Evolutionary conservation across 2,329 filamentous ascomycete species (phyloP).

Genomic region (Xylaria sp.): DNA sequence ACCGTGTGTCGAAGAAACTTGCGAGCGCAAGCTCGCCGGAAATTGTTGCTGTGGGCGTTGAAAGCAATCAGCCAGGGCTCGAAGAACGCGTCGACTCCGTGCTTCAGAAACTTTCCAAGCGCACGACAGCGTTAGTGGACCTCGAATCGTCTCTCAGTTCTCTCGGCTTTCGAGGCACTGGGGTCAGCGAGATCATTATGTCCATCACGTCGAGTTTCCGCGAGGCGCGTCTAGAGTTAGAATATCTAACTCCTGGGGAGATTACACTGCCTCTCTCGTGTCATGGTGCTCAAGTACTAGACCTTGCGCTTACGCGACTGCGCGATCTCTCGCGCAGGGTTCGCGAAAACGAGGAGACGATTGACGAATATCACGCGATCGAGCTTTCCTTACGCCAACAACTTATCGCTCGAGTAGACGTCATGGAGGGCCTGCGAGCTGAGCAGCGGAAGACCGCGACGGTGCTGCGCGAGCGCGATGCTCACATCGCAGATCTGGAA

Average conservation of each 20-base stretch:
- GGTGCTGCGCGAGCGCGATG: constrained; percentile 53
- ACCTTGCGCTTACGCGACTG: constrained; percentile 62
- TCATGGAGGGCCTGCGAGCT: constrained; percentile 59
- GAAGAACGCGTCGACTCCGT: constrained; percentile 57
- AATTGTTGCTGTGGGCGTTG: constrained; percentile 13
- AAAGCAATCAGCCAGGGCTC: constrained; percentile 45
- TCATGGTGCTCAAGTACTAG: constrained; percentile 65
- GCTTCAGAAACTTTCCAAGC: constrained; percentile 59
- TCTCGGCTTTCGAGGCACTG: constrained; percentile 62
- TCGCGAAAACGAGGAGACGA: constrained; percentile 61
- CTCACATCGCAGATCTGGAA: constrained; percentile 59
- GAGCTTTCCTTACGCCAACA: constrained; percentile 67
- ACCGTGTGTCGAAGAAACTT: constrained; percentile 45
- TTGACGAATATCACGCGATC: constrained; percentile 69
- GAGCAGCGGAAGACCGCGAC: constrained; percentile 52
- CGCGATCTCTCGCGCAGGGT: constrained; percentile 59
- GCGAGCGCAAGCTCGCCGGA: constrained; percentile 32
- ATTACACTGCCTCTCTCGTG: constrained; percentile 62
- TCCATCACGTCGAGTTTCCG: constrained; percentile 63
- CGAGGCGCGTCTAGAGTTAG: constrained; percentile 67
- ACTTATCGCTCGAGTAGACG: constrained; percentile 62
- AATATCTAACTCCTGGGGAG: constrained; percentile 70
- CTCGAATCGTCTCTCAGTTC: constrained; percentile 58
- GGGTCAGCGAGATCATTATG: constrained; percentile 60
- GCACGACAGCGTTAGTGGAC: constrained; percentile 58